Evolutionary conservation across 2,329 filamentous ascomycete genomes (phyloP).

Genomic region (Claviceps monticola): DNA sequence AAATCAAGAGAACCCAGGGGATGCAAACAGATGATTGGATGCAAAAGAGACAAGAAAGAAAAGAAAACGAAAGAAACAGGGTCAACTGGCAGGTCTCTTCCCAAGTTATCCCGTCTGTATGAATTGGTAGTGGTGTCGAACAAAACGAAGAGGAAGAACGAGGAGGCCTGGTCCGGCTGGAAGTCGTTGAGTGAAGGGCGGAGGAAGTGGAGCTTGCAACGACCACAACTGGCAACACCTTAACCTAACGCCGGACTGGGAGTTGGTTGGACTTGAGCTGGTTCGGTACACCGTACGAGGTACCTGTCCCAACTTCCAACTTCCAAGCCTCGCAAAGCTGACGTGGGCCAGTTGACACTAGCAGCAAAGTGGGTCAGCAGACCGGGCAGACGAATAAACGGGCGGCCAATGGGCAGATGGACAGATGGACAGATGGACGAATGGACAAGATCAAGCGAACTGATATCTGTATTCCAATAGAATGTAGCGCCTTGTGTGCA

Average conservation of each 20-base stretch:
- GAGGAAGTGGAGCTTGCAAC: slow-evolving; percentile 2
- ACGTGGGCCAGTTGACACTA: too few species aligned
- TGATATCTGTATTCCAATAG: too few species aligned
- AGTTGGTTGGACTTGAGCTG: background rate
- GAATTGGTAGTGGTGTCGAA: slow-evolving; percentile 2
- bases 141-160: slow-evolving; percentile 8
- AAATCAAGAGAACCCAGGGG: slow-evolving; percentile 7
- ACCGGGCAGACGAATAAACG: too few species aligned
- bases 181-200: slow-evolving; percentile 4
- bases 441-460: too few species aligned
- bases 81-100: slow-evolving; percentile 7
- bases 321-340: too few species aligned
- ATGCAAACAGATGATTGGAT: background rate
- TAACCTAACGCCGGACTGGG: background rate
- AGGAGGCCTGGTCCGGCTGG: slow-evolving; percentile 4
- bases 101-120: slow-evolving; percentile 5
- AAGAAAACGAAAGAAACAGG: background rate
- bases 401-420: too few species aligned
- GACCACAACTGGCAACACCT: background rate
- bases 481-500: too few species aligned
- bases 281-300: too few species aligned
- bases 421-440: too few species aligned
- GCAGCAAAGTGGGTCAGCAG: too few species aligned
- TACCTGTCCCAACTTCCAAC: too few species aligned
- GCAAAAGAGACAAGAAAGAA: background rate